Evolutionary conservation across 2,329 filamentous ascomycete species (phyloP).

Genomic region (Lasiodiplodia sp.): DNA sequence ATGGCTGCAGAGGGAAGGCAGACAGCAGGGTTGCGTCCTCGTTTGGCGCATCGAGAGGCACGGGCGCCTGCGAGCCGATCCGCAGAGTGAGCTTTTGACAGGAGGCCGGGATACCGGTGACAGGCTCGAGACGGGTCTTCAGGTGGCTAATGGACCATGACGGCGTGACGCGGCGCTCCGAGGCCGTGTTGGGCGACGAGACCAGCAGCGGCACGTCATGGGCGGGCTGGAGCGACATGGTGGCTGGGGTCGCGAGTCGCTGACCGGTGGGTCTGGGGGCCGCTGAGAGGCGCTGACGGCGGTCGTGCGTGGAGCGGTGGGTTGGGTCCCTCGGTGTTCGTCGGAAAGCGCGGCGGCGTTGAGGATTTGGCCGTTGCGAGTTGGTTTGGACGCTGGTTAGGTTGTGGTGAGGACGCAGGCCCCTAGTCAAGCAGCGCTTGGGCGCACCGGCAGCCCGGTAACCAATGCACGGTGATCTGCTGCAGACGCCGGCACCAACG

Average conservation of each 20-base stretch:
- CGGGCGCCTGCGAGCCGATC: constrained; percentile 65
- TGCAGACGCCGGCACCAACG: not conserved
- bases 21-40: constrained; percentile 74
- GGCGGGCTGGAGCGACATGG: constrained; percentile 36
- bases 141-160: constrained; percentile 88
- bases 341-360: constrained; percentile 10
- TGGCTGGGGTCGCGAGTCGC: not conserved
- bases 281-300: not conserved
- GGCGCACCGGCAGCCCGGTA: constrained; percentile 16
- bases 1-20: constrained; percentile 72
- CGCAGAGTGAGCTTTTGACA: constrained; percentile 79
- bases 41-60: constrained; percentile 72
- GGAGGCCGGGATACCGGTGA: constrained; percentile 87
- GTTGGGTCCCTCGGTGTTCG: not conserved
- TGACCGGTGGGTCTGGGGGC: not conserved
- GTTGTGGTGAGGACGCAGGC: not conserved
- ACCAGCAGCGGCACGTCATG: constrained; percentile 79
- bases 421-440: not conserved
- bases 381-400: not conserved
- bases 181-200: constrained; percentile 76
- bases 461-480: constrained; percentile 18
- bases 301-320: not conserved
- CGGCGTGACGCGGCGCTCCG: constrained; percentile 89
- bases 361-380: constrained; percentile 2
- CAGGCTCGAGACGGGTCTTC: constrained; percentile 86